phyloP scores from a whole-genome alignment of 1,139 yeast genomes.

The Geotrichum histeridarum region DNA sequence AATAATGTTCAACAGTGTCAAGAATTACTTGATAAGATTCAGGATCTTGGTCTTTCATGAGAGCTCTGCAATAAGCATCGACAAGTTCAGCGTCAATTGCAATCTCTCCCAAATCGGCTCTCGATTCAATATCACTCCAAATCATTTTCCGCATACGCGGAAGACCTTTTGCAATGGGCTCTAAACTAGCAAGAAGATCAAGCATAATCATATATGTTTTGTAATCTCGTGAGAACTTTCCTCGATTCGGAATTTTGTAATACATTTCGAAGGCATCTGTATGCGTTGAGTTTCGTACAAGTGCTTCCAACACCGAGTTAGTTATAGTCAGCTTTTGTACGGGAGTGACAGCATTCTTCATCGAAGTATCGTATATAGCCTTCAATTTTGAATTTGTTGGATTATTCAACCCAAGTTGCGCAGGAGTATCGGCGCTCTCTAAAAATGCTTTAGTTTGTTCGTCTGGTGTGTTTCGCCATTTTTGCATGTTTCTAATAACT shows the following conservation, averaged over 20 bases:
- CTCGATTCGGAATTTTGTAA: slow-evolving; percentile 2
- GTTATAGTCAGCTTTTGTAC: not conserved
- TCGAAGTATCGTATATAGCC: not conserved
- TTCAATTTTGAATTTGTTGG: not conserved
- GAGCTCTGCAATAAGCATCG: slow-evolving; percentile 1
- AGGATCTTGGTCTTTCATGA: not conserved
- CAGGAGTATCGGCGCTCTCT: not conserved
- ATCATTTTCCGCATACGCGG: not conserved
- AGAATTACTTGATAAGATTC: not conserved
- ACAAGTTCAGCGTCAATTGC: slow-evolving; percentile 2
- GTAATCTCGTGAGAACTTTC: slow-evolving; percentile 9
- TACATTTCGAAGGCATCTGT: slow-evolving; percentile 6
- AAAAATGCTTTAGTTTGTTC: slow-evolving; percentile 1
- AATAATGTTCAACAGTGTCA: not conserved
- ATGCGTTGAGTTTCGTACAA: not conserved
- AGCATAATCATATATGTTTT: slow-evolving; percentile 8
- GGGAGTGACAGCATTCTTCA: not conserved
- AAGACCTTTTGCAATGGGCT: not conserved
- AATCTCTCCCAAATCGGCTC: slow-evolving; percentile 4
- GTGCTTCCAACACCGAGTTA: slow-evolving; percentile 3
- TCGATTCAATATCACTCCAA: slow-evolving; percentile 4
- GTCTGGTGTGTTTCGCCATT: slow-evolving; percentile 11
- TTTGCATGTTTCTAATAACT: slow-evolving; percentile 8
- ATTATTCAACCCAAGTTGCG: not conserved
- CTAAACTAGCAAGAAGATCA: slow-evolving; percentile 1